Conservation (phyloP, 2,329 filamentous ascomycete species). For the Diaporthe humulicola region DNA sequence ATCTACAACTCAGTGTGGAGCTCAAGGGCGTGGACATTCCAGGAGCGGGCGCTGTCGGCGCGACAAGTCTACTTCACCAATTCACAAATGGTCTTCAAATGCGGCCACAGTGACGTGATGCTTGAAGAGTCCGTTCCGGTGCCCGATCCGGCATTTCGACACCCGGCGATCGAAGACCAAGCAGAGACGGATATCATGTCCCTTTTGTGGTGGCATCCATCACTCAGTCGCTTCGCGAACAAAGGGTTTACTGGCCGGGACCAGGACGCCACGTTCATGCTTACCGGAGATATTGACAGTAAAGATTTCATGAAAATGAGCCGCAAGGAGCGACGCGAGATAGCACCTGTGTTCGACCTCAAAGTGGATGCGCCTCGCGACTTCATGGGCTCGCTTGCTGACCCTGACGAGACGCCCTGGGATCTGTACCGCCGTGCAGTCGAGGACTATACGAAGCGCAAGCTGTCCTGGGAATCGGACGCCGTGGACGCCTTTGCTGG, state of each 20-base stretch:
- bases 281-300: neutral
- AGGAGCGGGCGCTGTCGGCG: slow-evolving; percentile 29
- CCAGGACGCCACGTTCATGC: neutral
- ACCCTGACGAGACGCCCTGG: neutral
- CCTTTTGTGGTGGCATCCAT: neutral
- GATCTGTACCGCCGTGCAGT: slow-evolving; percentile 11
- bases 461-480: neutral
- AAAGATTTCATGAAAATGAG: neutral
- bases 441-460: neutral
- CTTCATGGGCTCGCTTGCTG: neutral
- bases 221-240: neutral
- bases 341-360: neutral
- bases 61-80: neutral
- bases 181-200: neutral
- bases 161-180: neutral
- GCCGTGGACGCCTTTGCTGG: neutral
- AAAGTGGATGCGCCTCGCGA: neutral
- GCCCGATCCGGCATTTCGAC: neutral
- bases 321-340: neutral
- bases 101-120: neutral
- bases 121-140: neutral
- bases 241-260: neutral
- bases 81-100: slow-evolving; percentile 7
- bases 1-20: neutral
- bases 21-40: slow-evolving; percentile 31